Evolutionary conservation across 1,284 basidiomycete genomes (phyloP).

Genomic region (Gymnopus androsaceus): DNA sequence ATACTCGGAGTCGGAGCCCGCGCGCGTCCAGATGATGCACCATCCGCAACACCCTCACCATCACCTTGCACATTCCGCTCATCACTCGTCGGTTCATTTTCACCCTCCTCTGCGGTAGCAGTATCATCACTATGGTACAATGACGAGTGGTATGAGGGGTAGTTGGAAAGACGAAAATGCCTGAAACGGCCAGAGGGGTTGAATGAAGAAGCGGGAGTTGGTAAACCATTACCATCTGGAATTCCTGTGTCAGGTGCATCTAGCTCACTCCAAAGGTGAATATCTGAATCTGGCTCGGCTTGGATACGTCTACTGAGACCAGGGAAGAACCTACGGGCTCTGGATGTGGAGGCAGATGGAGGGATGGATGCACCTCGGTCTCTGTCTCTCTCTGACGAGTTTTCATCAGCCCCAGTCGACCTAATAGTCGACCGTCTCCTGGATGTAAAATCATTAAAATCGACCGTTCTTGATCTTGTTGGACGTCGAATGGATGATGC

Average conservation of each 20-base stretch:
- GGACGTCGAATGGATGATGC: slow-evolving; percentile 52
- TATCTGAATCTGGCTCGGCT: background rate
- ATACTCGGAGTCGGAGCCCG: background rate
- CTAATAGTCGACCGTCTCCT: slow-evolving; percentile 51
- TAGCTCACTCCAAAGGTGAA: slow-evolving; percentile 10
- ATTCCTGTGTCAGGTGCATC: background rate
- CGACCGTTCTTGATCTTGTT: slow-evolving; percentile 52
- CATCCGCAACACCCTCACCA: slow-evolving; percentile 19
- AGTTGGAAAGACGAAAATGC: slow-evolving; percentile 14
- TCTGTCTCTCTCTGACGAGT: slow-evolving; percentile 19
- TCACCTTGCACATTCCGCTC: slow-evolving; percentile 22
- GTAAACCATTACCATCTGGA: background rate
- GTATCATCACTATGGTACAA: slow-evolving; percentile 24
- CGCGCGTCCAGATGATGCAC: slow-evolving; percentile 18
- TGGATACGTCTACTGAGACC: background rate
- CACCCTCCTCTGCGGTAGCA: no score
- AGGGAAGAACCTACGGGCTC: slow-evolving; percentile 6
- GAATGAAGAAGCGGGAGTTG: background rate
- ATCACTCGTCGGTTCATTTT: slow-evolving; percentile 30
- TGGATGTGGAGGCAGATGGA: background rate
- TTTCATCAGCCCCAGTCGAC: background rate
- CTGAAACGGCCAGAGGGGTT: slow-evolving; percentile 17
- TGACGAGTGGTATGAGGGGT: no score
- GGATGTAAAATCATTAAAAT: slow-evolving; percentile 68
- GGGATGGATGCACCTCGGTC: background rate